These are phyloP conservation scores for Adansonia digitata DNA, from an alignment of 345 rosid species.

Conservation along the genomic window DNA sequence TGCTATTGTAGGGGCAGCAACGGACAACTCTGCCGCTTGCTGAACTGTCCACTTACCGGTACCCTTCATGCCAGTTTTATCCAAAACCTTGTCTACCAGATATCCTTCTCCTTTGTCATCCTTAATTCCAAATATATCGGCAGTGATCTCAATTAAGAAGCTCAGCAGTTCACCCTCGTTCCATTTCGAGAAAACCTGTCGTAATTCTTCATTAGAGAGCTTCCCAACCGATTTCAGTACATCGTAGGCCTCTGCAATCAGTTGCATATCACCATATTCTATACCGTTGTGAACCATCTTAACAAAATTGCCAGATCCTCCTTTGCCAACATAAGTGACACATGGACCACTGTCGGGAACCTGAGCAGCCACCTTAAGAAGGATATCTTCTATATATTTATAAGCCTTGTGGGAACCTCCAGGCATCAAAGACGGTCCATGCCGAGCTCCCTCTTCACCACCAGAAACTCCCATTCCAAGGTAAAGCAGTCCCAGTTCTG, in stretches of 20 bases:
- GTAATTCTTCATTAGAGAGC: conserved; percentile 75
- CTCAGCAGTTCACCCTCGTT: conserved; percentile 86
- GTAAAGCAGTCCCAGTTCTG: conserved; percentile 72
- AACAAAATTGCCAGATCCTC: conserved; percentile 94
- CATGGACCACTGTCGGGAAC: conserved; percentile 93
- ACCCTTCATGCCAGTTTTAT: conserved; percentile 95
- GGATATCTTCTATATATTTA: conserved; percentile 80
- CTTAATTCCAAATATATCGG: conserved; percentile 79
- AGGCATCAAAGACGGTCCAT: conserved; percentile 97
- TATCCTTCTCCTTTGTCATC: conserved; percentile 84
- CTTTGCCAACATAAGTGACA: conserved; percentile 84
- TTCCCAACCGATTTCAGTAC: conserved; percentile 83
- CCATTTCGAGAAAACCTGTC: conserved; percentile 71
- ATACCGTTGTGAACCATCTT: conserved; percentile 97
- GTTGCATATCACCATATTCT: conserved; percentile 96
- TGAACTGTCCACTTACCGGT: conserved; percentile 99
- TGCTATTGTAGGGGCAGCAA: conserved; percentile 93
- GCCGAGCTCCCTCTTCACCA: conserved; percentile 95
- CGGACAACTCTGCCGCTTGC: conserved; percentile 95
- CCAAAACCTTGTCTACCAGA: conserved; percentile 91
- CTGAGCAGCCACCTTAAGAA: conserved; percentile 95
- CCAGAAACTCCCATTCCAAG: conserved; percentile 99
- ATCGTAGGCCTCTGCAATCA: conserved; percentile 90
- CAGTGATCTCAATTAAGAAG: conserved; percentile 91
- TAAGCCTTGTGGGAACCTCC: conserved; percentile 89